Percentiles rank a stretch among this genome's conserved stretches.
Conservation (phyloP, 1,284 basidiomycete genomes). For the Veloboletus limbatus region DNA sequence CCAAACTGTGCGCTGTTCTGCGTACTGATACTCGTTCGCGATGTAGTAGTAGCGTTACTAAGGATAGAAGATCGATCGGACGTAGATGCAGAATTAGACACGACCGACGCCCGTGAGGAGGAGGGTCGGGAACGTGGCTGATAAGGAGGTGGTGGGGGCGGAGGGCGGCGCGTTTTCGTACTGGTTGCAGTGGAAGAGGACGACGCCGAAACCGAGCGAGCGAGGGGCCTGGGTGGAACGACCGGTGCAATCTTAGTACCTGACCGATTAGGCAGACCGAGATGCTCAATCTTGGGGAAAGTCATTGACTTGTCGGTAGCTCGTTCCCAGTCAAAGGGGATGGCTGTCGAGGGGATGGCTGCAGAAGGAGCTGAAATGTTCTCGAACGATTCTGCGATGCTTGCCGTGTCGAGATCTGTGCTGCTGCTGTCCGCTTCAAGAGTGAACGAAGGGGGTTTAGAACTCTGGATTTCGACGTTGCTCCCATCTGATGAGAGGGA, state of each 20-base stretch:
- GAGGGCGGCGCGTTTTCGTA: constrained; percentile 34
- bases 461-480: constrained; percentile 36
- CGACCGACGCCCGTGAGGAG: constrained; percentile 40
- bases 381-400: constrained; percentile 69
- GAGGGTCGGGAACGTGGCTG: constrained; percentile 31
- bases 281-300: constrained; percentile 40
- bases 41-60: constrained; percentile 46
- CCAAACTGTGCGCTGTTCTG: constrained; percentile 27
- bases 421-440: constrained; percentile 39
- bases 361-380: constrained; percentile 52
- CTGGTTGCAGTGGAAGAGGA: constrained; percentile 31
- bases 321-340: constrained; percentile 45
- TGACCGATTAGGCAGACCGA: constrained; percentile 55
- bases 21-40: constrained; percentile 46
- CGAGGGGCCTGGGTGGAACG: constrained; percentile 32
- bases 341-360: constrained; percentile 43
- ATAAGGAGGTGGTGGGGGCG: constrained; percentile 35
- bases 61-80: constrained; percentile 66
- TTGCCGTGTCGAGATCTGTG: constrained; percentile 50
- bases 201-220: constrained; percentile 31
- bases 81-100: constrained; percentile 39
- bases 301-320: constrained; percentile 29
- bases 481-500: constrained; percentile 70
- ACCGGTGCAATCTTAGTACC: constrained; percentile 18
- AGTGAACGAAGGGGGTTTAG: constrained; percentile 40